These are phyloP conservation scores for Camelina sativa DNA, from an alignment of 345 rosid genomes.

Conservation along the genomic window DNA sequence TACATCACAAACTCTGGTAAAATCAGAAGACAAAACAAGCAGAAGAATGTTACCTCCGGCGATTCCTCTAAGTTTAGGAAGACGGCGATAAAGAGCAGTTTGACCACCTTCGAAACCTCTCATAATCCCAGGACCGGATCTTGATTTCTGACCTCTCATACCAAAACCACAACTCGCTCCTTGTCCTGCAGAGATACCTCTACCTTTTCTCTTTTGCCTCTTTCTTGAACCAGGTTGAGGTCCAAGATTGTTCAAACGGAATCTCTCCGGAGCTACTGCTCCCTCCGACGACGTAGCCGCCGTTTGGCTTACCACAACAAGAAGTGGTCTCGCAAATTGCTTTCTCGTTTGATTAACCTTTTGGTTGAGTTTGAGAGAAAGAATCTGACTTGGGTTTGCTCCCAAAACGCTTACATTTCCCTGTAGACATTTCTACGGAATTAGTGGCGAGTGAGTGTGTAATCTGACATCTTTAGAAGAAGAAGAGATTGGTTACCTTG, in stretches of 20 bases:
- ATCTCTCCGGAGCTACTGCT: constrained; percentile 46
- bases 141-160: constrained; percentile 98
- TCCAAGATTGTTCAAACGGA: constrained; percentile 79
- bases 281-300: constrained; percentile 28
- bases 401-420: constrained; percentile 48
- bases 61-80: constrained; percentile 90
- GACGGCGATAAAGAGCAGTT: constrained; percentile 88
- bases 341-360: constrained; percentile 17
- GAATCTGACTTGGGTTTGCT: constrained; percentile 39
- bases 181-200: constrained; percentile 90
- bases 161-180: constrained; percentile 95
- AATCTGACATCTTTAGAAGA: not conserved
- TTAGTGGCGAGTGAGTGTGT: not conserved
- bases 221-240: constrained; percentile 95
- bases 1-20: not conserved
- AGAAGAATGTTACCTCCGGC: constrained; percentile 71
- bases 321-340: constrained; percentile 28
- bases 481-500: constrained; percentile 34
- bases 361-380: constrained; percentile 40
- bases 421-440: constrained; percentile 17
- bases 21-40: not conserved
- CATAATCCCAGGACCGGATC: constrained; percentile 88
- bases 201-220: constrained; percentile 87
- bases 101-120: constrained; percentile 97
- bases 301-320: constrained; percentile 48